Evolutionary conservation across 208 protist genomes (phyloP).

Genomic region (Acanthamoeba sp.): DNA sequence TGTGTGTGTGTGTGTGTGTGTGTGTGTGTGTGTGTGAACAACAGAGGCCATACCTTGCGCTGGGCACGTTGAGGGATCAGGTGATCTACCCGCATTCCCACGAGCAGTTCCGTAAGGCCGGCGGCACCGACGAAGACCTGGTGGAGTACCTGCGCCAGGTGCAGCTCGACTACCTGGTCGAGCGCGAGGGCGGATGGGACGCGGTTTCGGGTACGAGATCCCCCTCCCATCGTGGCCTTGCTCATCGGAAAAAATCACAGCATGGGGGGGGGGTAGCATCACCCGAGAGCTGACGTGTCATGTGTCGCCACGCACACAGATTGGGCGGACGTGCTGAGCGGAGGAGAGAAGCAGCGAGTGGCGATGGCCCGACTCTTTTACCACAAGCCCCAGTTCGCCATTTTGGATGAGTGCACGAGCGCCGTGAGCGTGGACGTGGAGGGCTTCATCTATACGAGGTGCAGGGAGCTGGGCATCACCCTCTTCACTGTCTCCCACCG

Average conservation of each 20-base stretch:
- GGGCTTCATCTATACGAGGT: constrained; percentile 76
- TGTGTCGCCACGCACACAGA: too few species aligned
- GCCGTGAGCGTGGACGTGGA: constrained; percentile 85
- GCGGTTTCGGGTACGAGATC: constrained; percentile 60
- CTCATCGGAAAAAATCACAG: neutral
- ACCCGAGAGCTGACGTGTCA: too few species aligned
- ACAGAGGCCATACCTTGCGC: constrained; percentile 86
- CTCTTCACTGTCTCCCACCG: constrained; percentile 87
- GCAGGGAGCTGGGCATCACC: constrained; percentile 84
- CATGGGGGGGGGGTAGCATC: too few species aligned
- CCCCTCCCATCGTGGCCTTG: neutral
- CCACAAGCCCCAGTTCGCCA: constrained; percentile 85
- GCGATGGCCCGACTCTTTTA: constrained; percentile 86
- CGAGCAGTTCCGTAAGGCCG: constrained; percentile 76
- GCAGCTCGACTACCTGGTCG: constrained; percentile 76
- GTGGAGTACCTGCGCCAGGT: constrained; percentile 63
- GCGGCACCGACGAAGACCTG: constrained; percentile 84
- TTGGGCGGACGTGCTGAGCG: constrained; percentile 80
- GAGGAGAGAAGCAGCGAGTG: constrained; percentile 83
- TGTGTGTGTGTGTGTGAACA: too few species aligned
- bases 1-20: too few species aligned
- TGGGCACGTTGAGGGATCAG: constrained; percentile 87
- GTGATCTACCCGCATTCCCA: constrained; percentile 83
- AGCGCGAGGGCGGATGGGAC: constrained; percentile 77
- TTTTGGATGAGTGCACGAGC: constrained; percentile 88